Conservation (phyloP, 192 early-diverging fungal species). For the Nowakowskiella sp. region DNA sequence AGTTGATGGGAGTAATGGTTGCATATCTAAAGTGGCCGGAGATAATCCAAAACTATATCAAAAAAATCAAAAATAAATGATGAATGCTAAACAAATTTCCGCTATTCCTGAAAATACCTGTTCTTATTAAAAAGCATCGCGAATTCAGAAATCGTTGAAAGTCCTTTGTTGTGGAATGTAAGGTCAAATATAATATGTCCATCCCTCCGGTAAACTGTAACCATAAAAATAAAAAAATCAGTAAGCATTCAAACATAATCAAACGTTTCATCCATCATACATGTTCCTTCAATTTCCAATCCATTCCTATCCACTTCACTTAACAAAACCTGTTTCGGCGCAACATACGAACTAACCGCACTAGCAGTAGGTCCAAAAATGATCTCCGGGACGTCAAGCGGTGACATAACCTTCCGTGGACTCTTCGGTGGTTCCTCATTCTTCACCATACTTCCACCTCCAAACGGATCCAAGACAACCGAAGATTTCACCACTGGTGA, state of each 20-base stretch:
- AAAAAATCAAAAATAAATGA: background rate
- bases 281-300: conserved; percentile 42
- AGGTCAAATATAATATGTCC: conserved; percentile 59
- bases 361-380: too few relatives aligned
- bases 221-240: background rate
- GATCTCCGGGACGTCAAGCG: too few relatives aligned
- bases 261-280: conserved; percentile 18
- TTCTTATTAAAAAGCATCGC: conserved; percentile 80
- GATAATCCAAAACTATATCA: conserved; percentile 46
- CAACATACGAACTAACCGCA: background rate
- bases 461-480: too few relatives aligned
- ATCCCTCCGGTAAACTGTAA: conserved; percentile 45
- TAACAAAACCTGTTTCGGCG: background rate
- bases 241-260: background rate
- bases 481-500: too few relatives aligned
- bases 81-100: background rate
- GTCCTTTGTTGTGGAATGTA: conserved; percentile 47
- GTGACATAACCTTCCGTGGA: too few relatives aligned
- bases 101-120: conserved; percentile 31
- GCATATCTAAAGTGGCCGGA: conserved; percentile 39
- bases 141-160: conserved; percentile 47
- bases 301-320: conserved; percentile 38
- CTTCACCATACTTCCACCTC: too few relatives aligned
- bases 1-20: conserved; percentile 33
- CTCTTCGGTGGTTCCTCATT: too few relatives aligned